Percentiles rank a stretch among this genome's conserved stretches.
phyloP scores from a whole-genome alignment of 352 stramenopile genomes.

The Globisporangium emineosum region DNA sequence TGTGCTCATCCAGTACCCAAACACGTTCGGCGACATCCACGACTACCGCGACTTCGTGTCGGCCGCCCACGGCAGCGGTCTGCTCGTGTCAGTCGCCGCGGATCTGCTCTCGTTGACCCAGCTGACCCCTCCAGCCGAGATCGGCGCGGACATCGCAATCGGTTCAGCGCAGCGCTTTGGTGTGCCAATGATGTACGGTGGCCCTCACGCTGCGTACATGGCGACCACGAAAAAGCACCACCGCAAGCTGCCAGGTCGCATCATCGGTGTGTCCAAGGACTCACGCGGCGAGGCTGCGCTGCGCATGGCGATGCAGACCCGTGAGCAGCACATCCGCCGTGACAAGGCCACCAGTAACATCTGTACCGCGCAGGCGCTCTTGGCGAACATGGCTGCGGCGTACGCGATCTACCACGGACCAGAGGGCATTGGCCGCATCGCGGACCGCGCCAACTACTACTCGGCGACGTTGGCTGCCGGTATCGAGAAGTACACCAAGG shows the following conservation, averaged over 20 bases:
- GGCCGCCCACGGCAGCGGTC: conserved; percentile 77
- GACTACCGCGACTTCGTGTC: conserved; percentile 92
- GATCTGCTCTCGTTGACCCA: conserved; percentile 96
- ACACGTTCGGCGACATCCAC: conserved; percentile 94
- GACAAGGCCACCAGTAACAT: conserved; percentile 99
- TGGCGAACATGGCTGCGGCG: conserved; percentile 98
- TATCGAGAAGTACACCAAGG: conserved; percentile 83
- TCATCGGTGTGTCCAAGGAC: conserved; percentile 99
- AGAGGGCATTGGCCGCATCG: conserved; percentile 94
- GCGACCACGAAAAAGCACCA: conserved; percentile 95
- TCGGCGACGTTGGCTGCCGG: conserved; percentile 86
- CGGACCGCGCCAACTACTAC: conserved; percentile 91
- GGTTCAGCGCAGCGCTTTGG: conserved; percentile 98
- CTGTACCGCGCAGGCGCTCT: conserved; percentile 97
- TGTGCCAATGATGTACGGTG: conserved; percentile 99
- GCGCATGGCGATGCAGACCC: conserved; percentile 99
- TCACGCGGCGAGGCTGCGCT: conserved; percentile 93
- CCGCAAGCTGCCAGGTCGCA: conserved; percentile 96
- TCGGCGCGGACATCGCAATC: conserved; percentile 97
- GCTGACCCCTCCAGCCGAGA: conserved; percentile 92
- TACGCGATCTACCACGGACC: conserved; percentile 99
- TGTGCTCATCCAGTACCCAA: conserved; percentile 98
- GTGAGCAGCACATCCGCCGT: conserved; percentile 98
- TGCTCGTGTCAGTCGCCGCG: conserved; percentile 95
- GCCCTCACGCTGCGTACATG: conserved; percentile 97